Percentiles rank a stretch among this genome's conserved stretches.
phyloP scores from a whole-genome alignment of 2,329 filamentous ascomycete genomes.

The Eutypa lata region DNA sequence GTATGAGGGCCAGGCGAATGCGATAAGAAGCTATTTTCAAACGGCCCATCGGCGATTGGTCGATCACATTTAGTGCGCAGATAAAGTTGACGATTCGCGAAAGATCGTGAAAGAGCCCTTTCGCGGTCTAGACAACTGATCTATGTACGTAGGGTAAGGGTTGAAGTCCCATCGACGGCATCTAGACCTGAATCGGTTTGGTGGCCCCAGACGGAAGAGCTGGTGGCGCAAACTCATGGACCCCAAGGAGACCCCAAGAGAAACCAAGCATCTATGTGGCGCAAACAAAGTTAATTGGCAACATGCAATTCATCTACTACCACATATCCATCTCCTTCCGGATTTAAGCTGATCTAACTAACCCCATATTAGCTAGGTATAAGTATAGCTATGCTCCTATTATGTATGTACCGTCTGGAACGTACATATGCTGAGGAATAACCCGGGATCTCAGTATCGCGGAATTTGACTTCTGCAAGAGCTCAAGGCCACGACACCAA shows the following conservation, averaged over 20 bases:
- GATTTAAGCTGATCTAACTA: neutral
- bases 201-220: slow-evolving; percentile 9
- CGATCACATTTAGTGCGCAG: too few relatives aligned
- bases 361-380: neutral
- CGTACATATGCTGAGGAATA: too few relatives aligned
- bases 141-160: neutral
- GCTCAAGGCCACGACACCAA: too few relatives aligned
- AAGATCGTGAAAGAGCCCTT: neutral
- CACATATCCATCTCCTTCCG: neutral
- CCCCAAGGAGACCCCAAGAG: slow-evolving; percentile 1
- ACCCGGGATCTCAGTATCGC: neutral
- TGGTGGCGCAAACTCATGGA: slow-evolving; percentile 13
- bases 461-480: too few relatives aligned
- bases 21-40: too few relatives aligned
- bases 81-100: too few relatives aligned
- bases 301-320: slow-evolving; percentile 8
- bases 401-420: too few relatives aligned
- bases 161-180: slow-evolving; percentile 6
- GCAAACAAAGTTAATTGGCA: slow-evolving; percentile 22
- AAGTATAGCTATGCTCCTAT: neutral
- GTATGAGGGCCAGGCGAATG: too few relatives aligned
- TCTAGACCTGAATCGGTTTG: slow-evolving; percentile 17
- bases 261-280: slow-evolving; percentile 20
- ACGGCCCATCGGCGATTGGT: too few relatives aligned
- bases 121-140: neutral